Percentiles rank a stretch among this genome's conserved stretches.
phyloP scores from a whole-genome alignment of 176 grass and related monocot species.

The Urochloa ruziziensis region DNA sequence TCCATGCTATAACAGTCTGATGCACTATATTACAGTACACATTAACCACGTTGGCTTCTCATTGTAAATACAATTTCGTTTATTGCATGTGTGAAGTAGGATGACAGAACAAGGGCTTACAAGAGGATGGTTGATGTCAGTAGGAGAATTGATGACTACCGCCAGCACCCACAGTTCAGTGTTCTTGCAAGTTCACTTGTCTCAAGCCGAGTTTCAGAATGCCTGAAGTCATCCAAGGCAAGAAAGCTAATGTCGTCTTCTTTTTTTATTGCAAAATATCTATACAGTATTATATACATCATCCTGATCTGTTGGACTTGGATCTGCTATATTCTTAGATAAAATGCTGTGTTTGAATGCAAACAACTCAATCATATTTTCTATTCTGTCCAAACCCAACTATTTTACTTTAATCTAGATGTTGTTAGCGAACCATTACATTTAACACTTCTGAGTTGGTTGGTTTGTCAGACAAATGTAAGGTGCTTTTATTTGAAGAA shows the following conservation, averaged over 20 bases:
- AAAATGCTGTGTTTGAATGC: background rate
- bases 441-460: background rate
- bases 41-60: background rate
- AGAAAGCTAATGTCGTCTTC: background rate
- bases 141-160: conserved; percentile 73
- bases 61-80: conserved; percentile 25
- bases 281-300: background rate
- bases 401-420: background rate
- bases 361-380: conserved; percentile 13
- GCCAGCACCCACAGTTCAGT: conserved; percentile 72
- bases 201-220: conserved; percentile 57
- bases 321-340: background rate
- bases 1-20: background rate
- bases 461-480: background rate
- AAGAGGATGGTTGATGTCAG: conserved; percentile 73
- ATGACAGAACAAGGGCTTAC: conserved; percentile 81
- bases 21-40: conserved; percentile 1
- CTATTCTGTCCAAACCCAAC: background rate
- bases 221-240: conserved; percentile 84
- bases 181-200: conserved; percentile 72
- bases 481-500: conserved; percentile 12
- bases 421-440: conserved; percentile 1
- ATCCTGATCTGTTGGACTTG: background rate
- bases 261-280: conserved; percentile 17
- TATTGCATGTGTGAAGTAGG: conserved; percentile 59